Evolutionary conservation across 1,284 basidiomycete species (phyloP).

Genomic region (Pascua guehoae): DNA sequence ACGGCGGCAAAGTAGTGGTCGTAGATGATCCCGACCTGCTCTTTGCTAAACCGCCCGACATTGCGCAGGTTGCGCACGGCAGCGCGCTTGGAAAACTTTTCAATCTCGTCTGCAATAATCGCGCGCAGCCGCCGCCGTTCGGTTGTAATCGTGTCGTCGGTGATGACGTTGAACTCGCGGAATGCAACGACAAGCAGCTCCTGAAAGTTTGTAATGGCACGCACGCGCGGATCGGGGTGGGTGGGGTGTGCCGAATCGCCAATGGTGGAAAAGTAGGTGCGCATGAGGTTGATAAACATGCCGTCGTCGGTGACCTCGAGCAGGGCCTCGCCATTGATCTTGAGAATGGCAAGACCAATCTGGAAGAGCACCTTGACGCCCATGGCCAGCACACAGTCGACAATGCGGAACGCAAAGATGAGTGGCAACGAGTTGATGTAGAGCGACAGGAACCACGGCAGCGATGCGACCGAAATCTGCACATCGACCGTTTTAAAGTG

Average conservation of each 20-base stretch:
- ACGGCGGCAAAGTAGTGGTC: conserved; percentile 87
- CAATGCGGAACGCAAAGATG: conserved; percentile 97
- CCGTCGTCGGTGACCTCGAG: conserved; percentile 97
- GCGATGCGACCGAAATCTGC: conserved; percentile 90
- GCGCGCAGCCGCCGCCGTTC: conserved; percentile 83
- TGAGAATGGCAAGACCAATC: conserved; percentile 74
- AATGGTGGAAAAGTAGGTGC: conserved; percentile 88
- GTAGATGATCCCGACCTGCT: conserved; percentile 84
- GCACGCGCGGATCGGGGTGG: conserved; percentile 80
- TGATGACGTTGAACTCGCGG: conserved; percentile 94
- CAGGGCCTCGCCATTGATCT: conserved; percentile 94
- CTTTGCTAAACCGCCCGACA: conserved; percentile 78
- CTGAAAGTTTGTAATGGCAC: conserved; percentile 96
- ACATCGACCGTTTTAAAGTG: conserved; percentile 91
- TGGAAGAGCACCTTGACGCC: conserved; percentile 98
- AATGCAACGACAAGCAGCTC: conserved; percentile 93
- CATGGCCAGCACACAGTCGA: conserved; percentile 99
- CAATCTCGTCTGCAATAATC: conserved; percentile 90
- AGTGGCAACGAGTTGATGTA: conserved; percentile 99
- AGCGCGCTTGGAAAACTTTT: conserved; percentile 92
- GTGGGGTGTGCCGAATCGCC: conserved; percentile 92
- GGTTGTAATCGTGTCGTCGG: conserved; percentile 86
- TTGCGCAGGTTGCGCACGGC: conserved; percentile 84
- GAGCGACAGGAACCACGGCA: conserved; percentile 97
- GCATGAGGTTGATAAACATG: conserved; percentile 91